Percentiles rank a stretch among this genome's conserved stretches.
These are phyloP conservation scores for Epichloe sp. DNA, from an alignment of 2,329 filamentous ascomycete genomes.

Conservation along the genomic window DNA sequence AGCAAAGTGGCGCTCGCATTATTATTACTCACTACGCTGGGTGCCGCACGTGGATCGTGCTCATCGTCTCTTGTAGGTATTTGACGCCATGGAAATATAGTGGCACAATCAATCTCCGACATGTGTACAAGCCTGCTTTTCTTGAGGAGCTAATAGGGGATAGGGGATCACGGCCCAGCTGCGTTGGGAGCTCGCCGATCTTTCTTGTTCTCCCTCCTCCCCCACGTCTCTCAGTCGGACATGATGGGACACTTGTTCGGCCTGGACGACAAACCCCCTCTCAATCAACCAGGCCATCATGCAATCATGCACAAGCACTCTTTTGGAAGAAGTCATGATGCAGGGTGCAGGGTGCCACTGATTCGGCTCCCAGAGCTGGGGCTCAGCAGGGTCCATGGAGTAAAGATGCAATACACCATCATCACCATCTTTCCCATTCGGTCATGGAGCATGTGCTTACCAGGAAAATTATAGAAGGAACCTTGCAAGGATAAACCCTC, in stretches of 20 bases:
- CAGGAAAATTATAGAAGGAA: no score
- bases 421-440: no score
- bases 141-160: background rate
- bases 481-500: no score
- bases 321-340: background rate
- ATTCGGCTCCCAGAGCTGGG: background rate
- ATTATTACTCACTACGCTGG: no score
- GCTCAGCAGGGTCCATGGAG: background rate
- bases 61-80: no score
- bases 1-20: no score
- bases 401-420: no score
- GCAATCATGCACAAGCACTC: background rate
- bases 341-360: background rate
- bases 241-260: background rate
- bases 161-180: background rate
- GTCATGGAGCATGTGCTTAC: no score
- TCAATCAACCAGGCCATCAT: background rate
- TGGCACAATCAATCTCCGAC: background rate
- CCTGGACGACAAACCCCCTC: background rate
- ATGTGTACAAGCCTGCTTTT: background rate
- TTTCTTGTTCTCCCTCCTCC: background rate
- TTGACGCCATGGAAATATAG: no score
- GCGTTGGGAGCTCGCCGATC: background rate
- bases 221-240: background rate
- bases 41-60: no score